phyloP scores from a whole-genome alignment of 2,329 filamentous ascomycete genomes.

The Chaetomiaceae sp. region DNA sequence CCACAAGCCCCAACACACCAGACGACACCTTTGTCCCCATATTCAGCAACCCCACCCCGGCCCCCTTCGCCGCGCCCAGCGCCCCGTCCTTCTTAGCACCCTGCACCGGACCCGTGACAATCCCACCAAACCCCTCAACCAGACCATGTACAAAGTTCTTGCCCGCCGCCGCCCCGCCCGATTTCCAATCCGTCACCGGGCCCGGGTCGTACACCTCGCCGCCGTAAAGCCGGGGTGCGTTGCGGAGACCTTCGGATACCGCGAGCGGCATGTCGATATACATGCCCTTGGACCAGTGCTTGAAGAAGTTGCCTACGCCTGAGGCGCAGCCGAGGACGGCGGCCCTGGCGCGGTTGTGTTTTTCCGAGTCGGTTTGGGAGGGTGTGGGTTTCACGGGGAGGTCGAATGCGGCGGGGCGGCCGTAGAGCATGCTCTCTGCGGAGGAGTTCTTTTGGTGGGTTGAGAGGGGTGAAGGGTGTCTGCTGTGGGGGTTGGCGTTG shows the following conservation, averaged over 20 bases:
- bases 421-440: not conserved
- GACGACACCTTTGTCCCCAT: not conserved
- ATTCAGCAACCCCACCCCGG: not conserved
- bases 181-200: not conserved
- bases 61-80: not conserved
- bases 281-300: slow-evolving; percentile 1
- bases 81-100: not conserved
- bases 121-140: not conserved
- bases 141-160: not conserved
- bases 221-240: not conserved
- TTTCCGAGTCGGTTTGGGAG: not conserved
- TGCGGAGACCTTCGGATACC: not conserved
- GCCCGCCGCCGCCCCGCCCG: not conserved
- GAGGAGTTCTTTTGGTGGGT: not conserved
- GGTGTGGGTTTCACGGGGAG: not conserved
- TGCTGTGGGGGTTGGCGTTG: not conserved
- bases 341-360: not conserved
- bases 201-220: not conserved
- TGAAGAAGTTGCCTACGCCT: not conserved
- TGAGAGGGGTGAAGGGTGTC: too few species aligned
- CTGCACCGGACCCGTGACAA: not conserved
- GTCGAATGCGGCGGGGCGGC: not conserved
- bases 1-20: not conserved
- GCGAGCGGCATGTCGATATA: slow-evolving; percentile 7
- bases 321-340: not conserved